phyloP scores from a whole-genome alignment of 2,329 filamentous ascomycete species.

The Lithohypha guttulata region DNA sequence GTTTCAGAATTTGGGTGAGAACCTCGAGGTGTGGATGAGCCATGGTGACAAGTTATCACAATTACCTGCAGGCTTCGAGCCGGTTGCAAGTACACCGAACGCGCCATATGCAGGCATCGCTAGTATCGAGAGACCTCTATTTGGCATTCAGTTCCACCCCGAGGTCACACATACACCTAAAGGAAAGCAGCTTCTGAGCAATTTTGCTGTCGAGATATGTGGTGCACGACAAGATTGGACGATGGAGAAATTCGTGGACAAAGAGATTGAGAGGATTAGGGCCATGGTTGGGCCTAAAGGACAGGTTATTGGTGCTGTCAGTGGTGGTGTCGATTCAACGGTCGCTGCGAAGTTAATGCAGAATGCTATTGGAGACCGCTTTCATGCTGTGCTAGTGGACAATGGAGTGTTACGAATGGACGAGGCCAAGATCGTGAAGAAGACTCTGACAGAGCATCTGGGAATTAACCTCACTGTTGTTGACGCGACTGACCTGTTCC shows the following conservation, averaged over 20 bases:
- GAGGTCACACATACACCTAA: slow-evolving; percentile 65
- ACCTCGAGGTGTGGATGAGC: slow-evolving; percentile 71
- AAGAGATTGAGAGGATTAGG: slow-evolving; percentile 71
- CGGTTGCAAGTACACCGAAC: slow-evolving; percentile 65
- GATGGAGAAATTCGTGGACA: slow-evolving; percentile 72
- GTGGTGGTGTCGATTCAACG: slow-evolving; percentile 80
- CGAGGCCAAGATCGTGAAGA: slow-evolving; percentile 71
- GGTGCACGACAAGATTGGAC: slow-evolving; percentile 66
- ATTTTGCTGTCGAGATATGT: slow-evolving; percentile 80
- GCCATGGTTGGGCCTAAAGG: slow-evolving; percentile 68
- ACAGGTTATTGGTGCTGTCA: slow-evolving; percentile 71
- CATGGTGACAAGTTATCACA: slow-evolving; percentile 75
- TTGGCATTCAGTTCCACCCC: slow-evolving; percentile 81
- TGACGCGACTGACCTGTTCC: slow-evolving; percentile 66
- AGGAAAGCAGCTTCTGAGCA: slow-evolving; percentile 61
- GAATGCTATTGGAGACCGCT: slow-evolving; percentile 74
- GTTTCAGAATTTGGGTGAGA: slow-evolving; percentile 63
- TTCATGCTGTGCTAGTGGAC: slow-evolving; percentile 76
- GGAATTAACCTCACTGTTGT: slow-evolving; percentile 86
- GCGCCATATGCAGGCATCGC: slow-evolving; percentile 63
- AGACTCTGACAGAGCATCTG: slow-evolving; percentile 65
- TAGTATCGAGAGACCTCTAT: slow-evolving; percentile 53
- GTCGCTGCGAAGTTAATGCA: slow-evolving; percentile 79
- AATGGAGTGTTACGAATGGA: slow-evolving; percentile 78
- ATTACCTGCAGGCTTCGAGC: slow-evolving; percentile 62